phyloP scores from a whole-genome alignment of 805 yeast genomes.

The Komagataella kurtzmanii region DNA sequence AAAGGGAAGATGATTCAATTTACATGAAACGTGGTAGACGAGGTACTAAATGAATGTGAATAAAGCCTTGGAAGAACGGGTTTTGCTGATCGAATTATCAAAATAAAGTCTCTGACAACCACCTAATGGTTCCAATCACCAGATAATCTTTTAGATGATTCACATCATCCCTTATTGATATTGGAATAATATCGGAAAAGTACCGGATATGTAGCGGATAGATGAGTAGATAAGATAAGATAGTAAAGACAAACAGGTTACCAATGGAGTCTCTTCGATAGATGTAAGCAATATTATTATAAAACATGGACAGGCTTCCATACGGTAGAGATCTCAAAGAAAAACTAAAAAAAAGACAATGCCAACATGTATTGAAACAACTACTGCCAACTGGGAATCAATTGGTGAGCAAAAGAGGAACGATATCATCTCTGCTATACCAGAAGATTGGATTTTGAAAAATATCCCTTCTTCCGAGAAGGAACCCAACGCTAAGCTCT shows the following conservation, averaged over 20 bases:
- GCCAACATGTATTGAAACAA: background rate
- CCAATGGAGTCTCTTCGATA: background rate
- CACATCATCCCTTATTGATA: background rate
- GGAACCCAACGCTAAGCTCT: slow-evolving; percentile 11
- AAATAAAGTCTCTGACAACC: too few relatives aligned
- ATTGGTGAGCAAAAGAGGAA: background rate
- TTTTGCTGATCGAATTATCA: too few relatives aligned
- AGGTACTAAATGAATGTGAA: too few relatives aligned
- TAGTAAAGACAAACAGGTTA: too few relatives aligned
- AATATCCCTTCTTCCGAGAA: slow-evolving; percentile 15
- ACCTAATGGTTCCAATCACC: too few relatives aligned
- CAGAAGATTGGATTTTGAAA: slow-evolving; percentile 16
- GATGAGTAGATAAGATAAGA: background rate
- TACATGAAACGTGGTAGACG: too few relatives aligned
- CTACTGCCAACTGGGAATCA: background rate
- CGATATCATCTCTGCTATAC: slow-evolving; percentile 7
- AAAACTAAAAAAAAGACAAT: background rate
- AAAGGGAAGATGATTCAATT: background rate
- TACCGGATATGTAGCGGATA: background rate
- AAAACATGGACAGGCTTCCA: background rate
- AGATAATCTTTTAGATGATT: too few relatives aligned
- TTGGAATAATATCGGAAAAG: background rate
- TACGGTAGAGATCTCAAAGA: background rate
- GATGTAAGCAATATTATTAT: too few relatives aligned
- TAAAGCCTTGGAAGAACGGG: too few relatives aligned